These are phyloP conservation scores for Papiliotrema nemorosa DNA, from an alignment of 1,284 basidiomycete species.

Conservation along the genomic window DNA sequence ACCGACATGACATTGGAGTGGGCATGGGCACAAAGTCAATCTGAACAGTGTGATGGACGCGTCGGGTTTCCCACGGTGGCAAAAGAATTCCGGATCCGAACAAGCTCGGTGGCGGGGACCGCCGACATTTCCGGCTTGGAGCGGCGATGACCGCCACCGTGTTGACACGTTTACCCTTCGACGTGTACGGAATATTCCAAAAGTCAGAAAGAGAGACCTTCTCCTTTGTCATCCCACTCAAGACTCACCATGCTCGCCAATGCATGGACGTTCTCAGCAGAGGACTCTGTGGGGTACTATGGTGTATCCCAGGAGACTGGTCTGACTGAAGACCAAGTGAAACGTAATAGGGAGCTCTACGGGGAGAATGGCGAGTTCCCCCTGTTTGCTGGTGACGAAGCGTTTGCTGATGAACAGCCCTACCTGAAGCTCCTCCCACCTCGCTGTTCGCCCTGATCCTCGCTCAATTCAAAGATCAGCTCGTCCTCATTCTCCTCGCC, in stretches of 20 bases:
- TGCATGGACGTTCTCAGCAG: constrained; percentile 46
- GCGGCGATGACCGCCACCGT: too few relatives aligned
- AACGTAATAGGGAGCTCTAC: constrained; percentile 70
- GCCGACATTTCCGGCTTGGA: too few relatives aligned
- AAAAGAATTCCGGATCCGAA: not conserved
- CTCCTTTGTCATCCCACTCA: not conserved
- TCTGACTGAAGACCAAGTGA: constrained; percentile 47
- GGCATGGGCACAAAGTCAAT: not conserved
- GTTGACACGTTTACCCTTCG: not conserved
- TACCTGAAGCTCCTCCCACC: constrained; percentile 84
- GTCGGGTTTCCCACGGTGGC: constrained; percentile 2
- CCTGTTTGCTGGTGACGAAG: not conserved
- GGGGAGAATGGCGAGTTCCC: constrained; percentile 73
- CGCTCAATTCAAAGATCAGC: constrained; percentile 96
- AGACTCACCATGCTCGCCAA: constrained; percentile 39
- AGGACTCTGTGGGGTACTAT: constrained; percentile 45
- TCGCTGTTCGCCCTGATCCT: constrained; percentile 91
- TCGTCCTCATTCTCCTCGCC: constrained; percentile 87
- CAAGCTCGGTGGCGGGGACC: not conserved
- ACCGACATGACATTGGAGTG: constrained; percentile 34
- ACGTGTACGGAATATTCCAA: too few relatives aligned
- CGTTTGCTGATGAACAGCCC: constrained; percentile 54
- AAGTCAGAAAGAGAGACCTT: too few relatives aligned
- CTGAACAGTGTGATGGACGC: not conserved
- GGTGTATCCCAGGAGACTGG: constrained; percentile 36